Percentiles rank a stretch among this genome's conserved stretches.
These are phyloP conservation scores for Whalleya microplaca DNA, from an alignment of 2,329 filamentous ascomycete species.

Conservation along the genomic window DNA sequence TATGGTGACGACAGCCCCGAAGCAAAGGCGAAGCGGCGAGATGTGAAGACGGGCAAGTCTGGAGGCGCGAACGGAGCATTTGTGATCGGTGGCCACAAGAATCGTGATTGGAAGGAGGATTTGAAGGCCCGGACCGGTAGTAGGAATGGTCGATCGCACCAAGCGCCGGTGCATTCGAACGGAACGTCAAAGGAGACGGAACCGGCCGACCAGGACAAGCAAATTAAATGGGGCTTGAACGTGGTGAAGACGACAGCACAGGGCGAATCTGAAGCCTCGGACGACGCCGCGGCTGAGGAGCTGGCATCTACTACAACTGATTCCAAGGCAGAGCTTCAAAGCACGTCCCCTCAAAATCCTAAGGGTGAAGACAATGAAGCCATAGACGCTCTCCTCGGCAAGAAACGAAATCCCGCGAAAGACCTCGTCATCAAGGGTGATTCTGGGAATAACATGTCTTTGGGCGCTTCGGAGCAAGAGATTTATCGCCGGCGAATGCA, in stretches of 20 bases:
- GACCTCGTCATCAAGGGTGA: constrained; percentile 56
- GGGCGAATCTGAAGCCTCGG: constrained; percentile 14
- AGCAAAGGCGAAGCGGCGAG: constrained; percentile 22
- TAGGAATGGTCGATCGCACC: constrained; percentile 1
- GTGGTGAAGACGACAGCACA: constrained; percentile 34
- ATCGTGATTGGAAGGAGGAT: constrained; percentile 42
- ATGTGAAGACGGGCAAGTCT: constrained; percentile 15
- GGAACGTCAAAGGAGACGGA: constrained; percentile 27
- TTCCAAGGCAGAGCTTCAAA: constrained; percentile 17
- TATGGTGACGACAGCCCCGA: constrained; percentile 35
- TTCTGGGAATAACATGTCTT: constrained; percentile 17
- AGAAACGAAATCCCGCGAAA: constrained; percentile 48
- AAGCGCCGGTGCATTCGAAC: constrained; percentile 1
- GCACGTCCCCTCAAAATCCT: constrained; percentile 4
- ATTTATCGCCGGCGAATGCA: constrained; percentile 72
- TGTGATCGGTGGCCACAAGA: constrained; percentile 35
- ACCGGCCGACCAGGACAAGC: constrained; percentile 39
- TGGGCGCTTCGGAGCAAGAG: constrained; percentile 61
- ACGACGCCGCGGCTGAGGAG: constrained; percentile 15
- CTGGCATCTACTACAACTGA: constrained; percentile 10
- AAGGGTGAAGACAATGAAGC: constrained; percentile 55
- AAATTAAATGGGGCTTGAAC: constrained; percentile 44
- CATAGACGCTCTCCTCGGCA: constrained; percentile 67
- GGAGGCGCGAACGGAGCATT: constrained; percentile 22
- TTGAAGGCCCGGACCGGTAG: constrained; percentile 28